Conservation (phyloP, 169 alveolate genomes). For the Plasmodium gaboni region DNA sequence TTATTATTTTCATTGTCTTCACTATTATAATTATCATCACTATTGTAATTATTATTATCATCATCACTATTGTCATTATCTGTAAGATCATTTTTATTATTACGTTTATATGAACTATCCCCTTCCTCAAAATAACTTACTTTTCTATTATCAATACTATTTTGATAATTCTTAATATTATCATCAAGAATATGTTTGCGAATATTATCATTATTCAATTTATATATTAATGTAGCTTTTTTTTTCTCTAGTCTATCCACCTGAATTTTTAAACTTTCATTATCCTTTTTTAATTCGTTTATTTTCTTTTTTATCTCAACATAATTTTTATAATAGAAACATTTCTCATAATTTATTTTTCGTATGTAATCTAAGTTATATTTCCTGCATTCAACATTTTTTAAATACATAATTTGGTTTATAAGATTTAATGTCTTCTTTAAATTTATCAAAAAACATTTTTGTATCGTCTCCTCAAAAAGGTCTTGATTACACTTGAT, state of each 20-base stretch:
- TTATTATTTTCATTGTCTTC: not conserved
- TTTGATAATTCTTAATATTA: not conserved
- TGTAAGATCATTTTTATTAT: conserved; percentile 5
- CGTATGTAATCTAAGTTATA: conserved; percentile 12
- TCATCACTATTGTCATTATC: not conserved
- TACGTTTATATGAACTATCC: not conserved
- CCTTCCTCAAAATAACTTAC: not conserved
- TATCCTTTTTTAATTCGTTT: conserved; percentile 17
- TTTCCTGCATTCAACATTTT: conserved; percentile 1
- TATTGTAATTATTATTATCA: not conserved
- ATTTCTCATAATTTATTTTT: conserved; percentile 53
- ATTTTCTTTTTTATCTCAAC: conserved; percentile 28
- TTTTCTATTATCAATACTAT: not conserved
- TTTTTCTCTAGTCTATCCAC: conserved; percentile 50
- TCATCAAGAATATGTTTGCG: conserved; percentile 29
- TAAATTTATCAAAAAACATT: conserved; percentile 8
- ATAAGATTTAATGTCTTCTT: conserved; percentile 26
- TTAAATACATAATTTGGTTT: conserved; percentile 14
- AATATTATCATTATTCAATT: conserved; percentile 24
- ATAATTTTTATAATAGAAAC: conserved; percentile 33
- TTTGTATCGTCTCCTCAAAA: conserved; percentile 15
- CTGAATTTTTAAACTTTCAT: conserved; percentile 41
- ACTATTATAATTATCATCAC: not conserved
- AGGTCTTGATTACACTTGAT: no score
- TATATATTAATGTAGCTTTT: conserved; percentile 33